These are phyloP conservation scores for Pezicula neosporulosa DNA, from an alignment of 2,329 filamentous ascomycete genomes.

Conservation along the genomic window DNA sequence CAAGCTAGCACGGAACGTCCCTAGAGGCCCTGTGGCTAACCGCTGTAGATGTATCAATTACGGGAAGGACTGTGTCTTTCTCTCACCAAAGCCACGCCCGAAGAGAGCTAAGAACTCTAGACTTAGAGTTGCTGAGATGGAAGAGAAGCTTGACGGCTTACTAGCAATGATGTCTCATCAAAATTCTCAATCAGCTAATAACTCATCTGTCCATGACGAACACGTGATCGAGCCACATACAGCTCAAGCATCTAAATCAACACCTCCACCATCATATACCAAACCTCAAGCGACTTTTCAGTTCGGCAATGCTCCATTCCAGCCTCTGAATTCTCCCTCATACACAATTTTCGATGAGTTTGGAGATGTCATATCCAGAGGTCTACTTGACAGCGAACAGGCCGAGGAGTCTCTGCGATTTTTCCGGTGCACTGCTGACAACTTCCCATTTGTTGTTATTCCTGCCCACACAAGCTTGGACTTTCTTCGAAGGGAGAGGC, in stretches of 20 bases:
- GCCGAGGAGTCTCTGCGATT: slow-evolving; percentile 12
- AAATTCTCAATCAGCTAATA: slow-evolving; percentile 5
- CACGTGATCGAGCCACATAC: background rate
- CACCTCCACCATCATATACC: background rate
- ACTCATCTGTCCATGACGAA: background rate
- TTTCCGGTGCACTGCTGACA: slow-evolving; percentile 7
- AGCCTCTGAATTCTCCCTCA: slow-evolving; percentile 46
- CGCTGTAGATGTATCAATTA: slow-evolving; percentile 13
- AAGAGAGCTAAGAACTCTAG: slow-evolving; percentile 41
- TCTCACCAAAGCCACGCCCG: slow-evolving; percentile 45
- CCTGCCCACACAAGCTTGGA: slow-evolving; percentile 39
- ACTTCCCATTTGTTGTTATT: slow-evolving; percentile 21
- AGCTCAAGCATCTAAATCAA: background rate
- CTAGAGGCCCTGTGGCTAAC: too few relatives aligned
- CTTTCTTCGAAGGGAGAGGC: slow-evolving; percentile 39
- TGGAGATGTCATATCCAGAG: slow-evolving; percentile 12
- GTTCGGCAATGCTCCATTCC: slow-evolving; percentile 29
- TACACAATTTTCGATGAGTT: slow-evolving; percentile 39
- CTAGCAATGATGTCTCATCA: slow-evolving; percentile 11
- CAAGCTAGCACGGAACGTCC: slow-evolving; percentile 22
- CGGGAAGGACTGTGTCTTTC: slow-evolving; percentile 34
- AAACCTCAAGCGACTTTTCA: background rate
- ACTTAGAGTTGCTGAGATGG: slow-evolving; percentile 28
- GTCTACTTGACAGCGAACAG: slow-evolving; percentile 9
- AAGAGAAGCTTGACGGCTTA: slow-evolving; percentile 25